A percentile compares a stretch with the other conserved stretches of the same genome.
These are phyloP conservation scores for Ophiostoma piceae DNA, from an alignment of 2,329 filamentous ascomycete species.

Conservation along the genomic window DNA sequence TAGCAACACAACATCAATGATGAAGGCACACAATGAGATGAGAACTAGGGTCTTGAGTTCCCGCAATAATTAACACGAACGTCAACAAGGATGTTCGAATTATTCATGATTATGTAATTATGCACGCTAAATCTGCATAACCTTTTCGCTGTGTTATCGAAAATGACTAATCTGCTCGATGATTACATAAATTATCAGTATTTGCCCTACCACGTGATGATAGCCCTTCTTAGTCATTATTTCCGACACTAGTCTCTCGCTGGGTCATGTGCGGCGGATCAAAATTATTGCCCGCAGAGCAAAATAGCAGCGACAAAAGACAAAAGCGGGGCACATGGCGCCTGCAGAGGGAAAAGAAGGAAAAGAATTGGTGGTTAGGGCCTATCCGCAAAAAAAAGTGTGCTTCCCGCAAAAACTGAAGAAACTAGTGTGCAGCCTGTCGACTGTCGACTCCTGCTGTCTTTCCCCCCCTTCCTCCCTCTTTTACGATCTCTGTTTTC, in stretches of 20 bases:
- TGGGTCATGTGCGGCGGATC: conserved; percentile 11
- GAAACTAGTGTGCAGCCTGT: conserved; percentile 11
- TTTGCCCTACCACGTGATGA: conserved; percentile 24
- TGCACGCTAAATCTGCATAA: background rate
- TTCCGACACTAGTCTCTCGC: background rate
- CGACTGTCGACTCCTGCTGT: conserved; percentile 14
- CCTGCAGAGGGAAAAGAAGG: background rate
- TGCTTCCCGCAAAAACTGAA: conserved; percentile 16
- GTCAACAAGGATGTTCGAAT: background rate
- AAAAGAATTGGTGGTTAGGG: conserved; percentile 22
- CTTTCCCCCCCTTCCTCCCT: conserved; percentile 8
- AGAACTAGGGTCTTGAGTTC: too few relatives aligned
- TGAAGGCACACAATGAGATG: background rate
- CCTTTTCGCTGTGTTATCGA: background rate
- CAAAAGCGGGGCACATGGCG: background rate
- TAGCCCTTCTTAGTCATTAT: conserved; percentile 10
- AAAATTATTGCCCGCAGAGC: background rate
- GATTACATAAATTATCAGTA: background rate
- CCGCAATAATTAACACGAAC: too few relatives aligned
- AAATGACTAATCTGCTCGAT: background rate
- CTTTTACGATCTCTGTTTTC: conserved; percentile 16
- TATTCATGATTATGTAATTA: background rate
- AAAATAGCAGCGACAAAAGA: background rate
- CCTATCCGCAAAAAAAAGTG: conserved; percentile 16
- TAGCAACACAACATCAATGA: background rate